Conservation (phyloP, 257 asterid species). For the Cordia subcordata region DNA sequence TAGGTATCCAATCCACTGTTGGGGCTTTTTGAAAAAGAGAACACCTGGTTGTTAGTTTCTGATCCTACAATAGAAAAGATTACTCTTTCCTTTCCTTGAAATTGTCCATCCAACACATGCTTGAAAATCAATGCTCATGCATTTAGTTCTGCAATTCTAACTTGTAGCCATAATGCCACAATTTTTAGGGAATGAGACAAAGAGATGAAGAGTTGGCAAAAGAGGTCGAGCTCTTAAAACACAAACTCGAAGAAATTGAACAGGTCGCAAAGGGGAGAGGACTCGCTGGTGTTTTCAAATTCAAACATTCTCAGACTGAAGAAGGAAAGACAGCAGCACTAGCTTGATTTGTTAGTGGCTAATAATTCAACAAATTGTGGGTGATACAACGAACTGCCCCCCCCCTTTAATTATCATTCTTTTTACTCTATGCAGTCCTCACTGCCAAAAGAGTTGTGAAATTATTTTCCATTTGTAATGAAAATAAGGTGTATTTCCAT, state of each 20-base stretch:
- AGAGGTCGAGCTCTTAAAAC: conserved; percentile 32
- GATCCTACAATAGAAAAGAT: too few species aligned
- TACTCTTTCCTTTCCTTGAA: too few species aligned
- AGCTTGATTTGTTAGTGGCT: conserved; percentile 5
- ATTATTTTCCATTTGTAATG: neutral
- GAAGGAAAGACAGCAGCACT: conserved; percentile 24
- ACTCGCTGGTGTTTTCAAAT: conserved; percentile 35
- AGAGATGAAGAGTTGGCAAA: conserved; percentile 33
- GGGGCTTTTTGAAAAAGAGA: too few species aligned
- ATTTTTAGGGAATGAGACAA: conserved; percentile 30
- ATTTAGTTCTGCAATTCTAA: too few species aligned
- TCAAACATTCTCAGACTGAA: conserved; percentile 20
- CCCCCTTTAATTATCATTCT: conserved; percentile 11
- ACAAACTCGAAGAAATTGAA: conserved; percentile 36
- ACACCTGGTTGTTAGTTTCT: too few species aligned
- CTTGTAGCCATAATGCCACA: neutral
- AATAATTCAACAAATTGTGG: conserved; percentile 6
- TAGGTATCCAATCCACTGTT: too few species aligned
- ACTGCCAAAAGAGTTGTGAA: neutral
- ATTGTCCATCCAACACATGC: too few species aligned
- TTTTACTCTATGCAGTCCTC: conserved; percentile 6
- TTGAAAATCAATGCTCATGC: too few species aligned
- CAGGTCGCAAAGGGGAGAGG: conserved; percentile 38
- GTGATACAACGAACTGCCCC: neutral
- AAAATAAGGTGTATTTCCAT: neutral